These are phyloP conservation scores for Russula sp. DNA, from an alignment of 768 basidiomycete genomes.

Conservation along the genomic window DNA sequence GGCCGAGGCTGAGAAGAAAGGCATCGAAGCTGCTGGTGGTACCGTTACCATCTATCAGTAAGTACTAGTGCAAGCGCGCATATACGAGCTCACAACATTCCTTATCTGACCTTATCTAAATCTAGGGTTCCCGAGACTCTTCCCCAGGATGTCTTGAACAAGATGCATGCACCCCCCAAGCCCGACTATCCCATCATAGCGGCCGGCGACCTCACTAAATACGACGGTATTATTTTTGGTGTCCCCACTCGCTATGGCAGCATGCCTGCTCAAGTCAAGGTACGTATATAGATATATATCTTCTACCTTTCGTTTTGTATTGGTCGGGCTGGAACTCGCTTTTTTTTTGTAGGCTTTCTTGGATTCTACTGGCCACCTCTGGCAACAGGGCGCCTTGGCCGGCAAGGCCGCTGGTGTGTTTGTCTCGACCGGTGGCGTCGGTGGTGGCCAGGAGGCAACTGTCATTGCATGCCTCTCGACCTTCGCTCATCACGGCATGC, in stretches of 20 bases:
- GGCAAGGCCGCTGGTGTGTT: conserved; percentile 79
- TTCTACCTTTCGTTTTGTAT: background rate
- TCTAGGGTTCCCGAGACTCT: conserved; percentile 77
- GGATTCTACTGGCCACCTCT: conserved; percentile 69
- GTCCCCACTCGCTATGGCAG: conserved; percentile 79
- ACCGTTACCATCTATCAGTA: conserved; percentile 48
- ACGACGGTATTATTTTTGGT: conserved; percentile 75
- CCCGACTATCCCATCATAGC: conserved; percentile 66
- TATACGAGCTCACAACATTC: background rate
- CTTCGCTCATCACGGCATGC: conserved; percentile 68
- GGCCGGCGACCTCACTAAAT: conserved; percentile 51
- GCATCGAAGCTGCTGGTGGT: conserved; percentile 45
- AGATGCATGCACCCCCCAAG: conserved; percentile 72
- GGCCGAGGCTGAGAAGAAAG: conserved; percentile 50
- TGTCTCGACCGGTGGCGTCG: conserved; percentile 66
- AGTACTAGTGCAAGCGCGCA: conserved; percentile 31
- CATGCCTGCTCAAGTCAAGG: conserved; percentile 80
- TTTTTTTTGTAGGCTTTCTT: conserved; percentile 58
- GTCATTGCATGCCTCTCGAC: conserved; percentile 52
- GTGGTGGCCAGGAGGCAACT: conserved; percentile 78
- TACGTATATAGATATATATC: conserved; percentile 33
- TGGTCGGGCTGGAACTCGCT: background rate
- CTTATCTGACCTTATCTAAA: conserved; percentile 3
- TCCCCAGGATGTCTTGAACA: conserved; percentile 56
- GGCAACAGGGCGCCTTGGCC: conserved; percentile 54